Evolutionary conservation across 2,329 filamentous ascomycete genomes (phyloP).

Genomic region (Claviceps africana): DNA sequence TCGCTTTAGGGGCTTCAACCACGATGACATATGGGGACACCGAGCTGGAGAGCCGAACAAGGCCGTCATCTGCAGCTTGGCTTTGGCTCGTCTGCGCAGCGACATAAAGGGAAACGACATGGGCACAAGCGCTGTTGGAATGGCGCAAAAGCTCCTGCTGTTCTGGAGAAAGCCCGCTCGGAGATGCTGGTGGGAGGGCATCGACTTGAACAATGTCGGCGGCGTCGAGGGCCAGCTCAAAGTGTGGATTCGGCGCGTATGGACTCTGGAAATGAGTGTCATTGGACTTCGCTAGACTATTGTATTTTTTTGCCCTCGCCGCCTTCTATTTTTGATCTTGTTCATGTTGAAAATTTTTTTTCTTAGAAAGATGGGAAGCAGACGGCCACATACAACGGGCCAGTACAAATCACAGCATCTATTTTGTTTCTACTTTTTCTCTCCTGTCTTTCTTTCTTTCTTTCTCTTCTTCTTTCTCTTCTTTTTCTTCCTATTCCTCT

Average conservation of each 20-base stretch:
- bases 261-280: slow-evolving; percentile 97
- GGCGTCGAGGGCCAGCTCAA: slow-evolving; percentile 87
- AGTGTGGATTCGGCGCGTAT: slow-evolving; percentile 95
- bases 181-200: slow-evolving; percentile 97
- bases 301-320: background rate
- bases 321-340: background rate
- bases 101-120: slow-evolving; percentile 73
- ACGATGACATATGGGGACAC: slow-evolving; percentile 90
- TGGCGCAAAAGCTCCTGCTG: slow-evolving; percentile 93
- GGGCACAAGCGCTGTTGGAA: slow-evolving; percentile 71
- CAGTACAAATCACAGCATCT: slow-evolving; percentile 1
- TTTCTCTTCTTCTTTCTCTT: background rate
- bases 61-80: slow-evolving; percentile 93
- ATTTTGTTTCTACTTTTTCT: background rate
- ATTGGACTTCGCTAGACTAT: slow-evolving; percentile 59
- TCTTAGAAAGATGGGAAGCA: background rate
- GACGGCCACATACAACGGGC: background rate
- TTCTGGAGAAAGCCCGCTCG: slow-evolving; percentile 97
- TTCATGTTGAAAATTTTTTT: background rate
- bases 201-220: slow-evolving; percentile 78
- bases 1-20: slow-evolving; percentile 70
- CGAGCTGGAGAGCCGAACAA: slow-evolving; percentile 96
- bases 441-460: background rate
- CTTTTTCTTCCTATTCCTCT: background rate
- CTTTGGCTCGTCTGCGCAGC: slow-evolving; percentile 79